phyloP scores from a whole-genome alignment of 2,329 filamentous ascomycete genomes.

The Uncinocarpus reesii region DNA sequence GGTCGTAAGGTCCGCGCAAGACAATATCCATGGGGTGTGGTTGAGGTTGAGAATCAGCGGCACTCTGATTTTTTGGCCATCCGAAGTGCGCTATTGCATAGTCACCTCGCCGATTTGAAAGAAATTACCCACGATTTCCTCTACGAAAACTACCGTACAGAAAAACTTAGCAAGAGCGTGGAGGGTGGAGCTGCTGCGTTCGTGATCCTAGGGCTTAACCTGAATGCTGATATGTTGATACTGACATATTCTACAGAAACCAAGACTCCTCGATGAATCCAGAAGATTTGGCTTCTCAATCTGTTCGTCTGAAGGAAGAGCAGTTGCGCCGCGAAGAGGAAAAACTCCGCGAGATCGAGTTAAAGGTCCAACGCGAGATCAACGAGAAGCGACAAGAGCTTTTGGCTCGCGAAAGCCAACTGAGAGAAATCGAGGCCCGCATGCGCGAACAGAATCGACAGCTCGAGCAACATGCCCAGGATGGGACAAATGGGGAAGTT shows the following conservation, averaged over 20 bases:
- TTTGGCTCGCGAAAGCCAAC: conserved; percentile 90
- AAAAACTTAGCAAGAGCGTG: conserved; percentile 99
- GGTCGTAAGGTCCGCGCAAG: conserved; percentile 85
- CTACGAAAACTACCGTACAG: conserved; percentile 99
- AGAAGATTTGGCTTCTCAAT: conserved; percentile 92
- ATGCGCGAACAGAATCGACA: conserved; percentile 68
- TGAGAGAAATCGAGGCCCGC: conserved; percentile 95
- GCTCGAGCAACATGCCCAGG: conserved; percentile 17
- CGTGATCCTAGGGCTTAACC: conserved; percentile 35
- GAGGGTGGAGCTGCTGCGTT: conserved; percentile 82
- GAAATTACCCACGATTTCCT: conserved; percentile 99
- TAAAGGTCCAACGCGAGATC: conserved; percentile 99
- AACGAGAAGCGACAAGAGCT: conserved; percentile 99
- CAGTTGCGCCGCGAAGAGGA: conserved; percentile 98
- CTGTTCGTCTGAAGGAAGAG: conserved; percentile 97
- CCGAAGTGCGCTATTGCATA: conserved; percentile 90
- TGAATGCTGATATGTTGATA: conserved; percentile 4
- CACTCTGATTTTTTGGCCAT: conserved; percentile 98
- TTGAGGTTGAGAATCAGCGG: conserved; percentile 97
- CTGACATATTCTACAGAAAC: conserved; percentile 11
- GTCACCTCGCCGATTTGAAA: conserved; percentile 95
- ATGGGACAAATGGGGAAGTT: conserved; percentile 24
- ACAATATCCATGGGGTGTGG: conserved; percentile 98
- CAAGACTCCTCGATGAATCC: conserved; percentile 38
- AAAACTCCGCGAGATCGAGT: conserved; percentile 97